These are phyloP conservation scores for Bremia lactucae DNA, from an alignment of 352 stramenopile genomes.

Conservation along the genomic window DNA sequence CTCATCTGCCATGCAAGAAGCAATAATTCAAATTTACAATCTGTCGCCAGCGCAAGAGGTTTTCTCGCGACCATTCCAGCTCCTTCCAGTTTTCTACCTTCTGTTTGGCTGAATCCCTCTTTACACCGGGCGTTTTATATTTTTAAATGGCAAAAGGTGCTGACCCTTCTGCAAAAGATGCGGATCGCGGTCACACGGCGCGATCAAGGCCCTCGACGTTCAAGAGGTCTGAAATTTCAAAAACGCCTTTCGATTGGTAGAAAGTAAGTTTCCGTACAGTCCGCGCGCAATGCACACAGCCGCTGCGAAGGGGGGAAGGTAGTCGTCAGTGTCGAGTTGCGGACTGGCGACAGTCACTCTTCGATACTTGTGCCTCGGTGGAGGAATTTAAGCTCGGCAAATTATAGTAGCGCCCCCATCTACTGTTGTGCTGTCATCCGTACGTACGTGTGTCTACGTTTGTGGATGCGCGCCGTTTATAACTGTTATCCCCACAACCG, in stretches of 20 bases:
- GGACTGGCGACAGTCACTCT: conserved; percentile 4
- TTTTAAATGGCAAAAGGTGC: no score
- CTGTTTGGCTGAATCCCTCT: no score
- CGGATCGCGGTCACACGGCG: no score
- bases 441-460: not conserved
- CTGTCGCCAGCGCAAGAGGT: no score
- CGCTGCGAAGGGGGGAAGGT: conserved; percentile 12
- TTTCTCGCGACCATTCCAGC: no score
- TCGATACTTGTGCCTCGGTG: conserved; percentile 1
- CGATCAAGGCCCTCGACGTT: no score
- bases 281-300: conserved; percentile 11
- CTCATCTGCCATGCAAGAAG: no score
- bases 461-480: not conserved
- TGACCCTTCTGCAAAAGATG: no score
- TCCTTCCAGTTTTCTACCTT: no score
- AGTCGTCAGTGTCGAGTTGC: conserved; percentile 3
- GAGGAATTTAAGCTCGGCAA: not conserved
- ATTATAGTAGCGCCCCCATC: not conserved
- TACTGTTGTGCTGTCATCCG: not conserved
- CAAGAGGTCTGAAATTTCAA: no score
- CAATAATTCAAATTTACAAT: no score
- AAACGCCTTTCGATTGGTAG: conserved; percentile 6
- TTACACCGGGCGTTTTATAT: no score
- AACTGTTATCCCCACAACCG: not conserved
- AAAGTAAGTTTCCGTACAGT: conserved; percentile 3